phyloP scores from a whole-genome alignment of 441 rosid species.

The Erodium texanum region DNA sequence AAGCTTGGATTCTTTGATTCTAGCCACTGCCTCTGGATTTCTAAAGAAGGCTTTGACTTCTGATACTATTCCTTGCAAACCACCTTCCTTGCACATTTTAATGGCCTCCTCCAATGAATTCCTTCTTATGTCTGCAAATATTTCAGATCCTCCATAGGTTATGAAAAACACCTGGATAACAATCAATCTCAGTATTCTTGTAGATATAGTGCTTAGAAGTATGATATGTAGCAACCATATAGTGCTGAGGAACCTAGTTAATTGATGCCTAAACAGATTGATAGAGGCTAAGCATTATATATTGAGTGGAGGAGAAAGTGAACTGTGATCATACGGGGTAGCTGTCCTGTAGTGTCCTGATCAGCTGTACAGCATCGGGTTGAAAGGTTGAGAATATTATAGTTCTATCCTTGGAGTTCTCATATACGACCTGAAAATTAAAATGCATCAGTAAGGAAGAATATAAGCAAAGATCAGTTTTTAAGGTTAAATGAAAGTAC shows the following conservation, averaged over 20 bases:
- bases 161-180: slow-evolving; percentile 44
- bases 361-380: slow-evolving; percentile 45
- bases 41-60: slow-evolving; percentile 46
- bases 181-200: not conserved
- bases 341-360: slow-evolving; percentile 33
- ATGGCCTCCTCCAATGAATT: slow-evolving; percentile 55
- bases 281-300: too few relatives aligned
- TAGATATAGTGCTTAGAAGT: not conserved
- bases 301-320: not conserved
- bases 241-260: too few relatives aligned
- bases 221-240: too few relatives aligned
- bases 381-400: slow-evolving; percentile 50
- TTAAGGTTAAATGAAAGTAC: not conserved
- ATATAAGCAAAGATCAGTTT: not conserved
- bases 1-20: slow-evolving; percentile 38
- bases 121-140: slow-evolving; percentile 38
- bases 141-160: slow-evolving; percentile 52
- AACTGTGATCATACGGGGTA: slow-evolving; percentile 35
- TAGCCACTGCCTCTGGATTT: slow-evolving; percentile 31
- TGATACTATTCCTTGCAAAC: slow-evolving; percentile 53
- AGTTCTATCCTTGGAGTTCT: slow-evolving; percentile 30
- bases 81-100: slow-evolving; percentile 34
- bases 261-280: too few relatives aligned
- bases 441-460: not conserved
- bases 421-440: slow-evolving; percentile 31